Base-by-base conservation (phyloP, 441 rosid genomes). In the Breynia disticha region DNA sequence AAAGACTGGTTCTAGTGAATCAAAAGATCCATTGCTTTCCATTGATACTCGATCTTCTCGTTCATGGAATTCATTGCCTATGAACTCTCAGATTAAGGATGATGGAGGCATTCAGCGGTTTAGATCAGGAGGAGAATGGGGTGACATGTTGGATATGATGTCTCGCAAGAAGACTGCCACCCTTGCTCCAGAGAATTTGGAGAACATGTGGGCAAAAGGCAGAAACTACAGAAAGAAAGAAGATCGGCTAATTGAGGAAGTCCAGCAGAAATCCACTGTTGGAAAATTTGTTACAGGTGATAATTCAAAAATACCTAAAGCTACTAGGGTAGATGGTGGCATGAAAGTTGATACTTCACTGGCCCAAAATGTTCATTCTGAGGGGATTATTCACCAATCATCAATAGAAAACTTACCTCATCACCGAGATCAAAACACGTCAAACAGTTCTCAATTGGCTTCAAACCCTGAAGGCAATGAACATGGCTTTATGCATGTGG, bases 161-260 rank as follows among this genome's bases (percentile, higher is more conserved):
- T 86, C 97, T 38, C 83, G n/a, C 51, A 90, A 88, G 75, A 94
- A 86, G 78, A 80, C 85, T 54, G 88, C 79, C 62, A 82, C 80
- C 42, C 97, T 94, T 72, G 90, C 99, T 48, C 97, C 97, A 11
- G 99, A 90, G 74, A 78, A 94, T 75, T 81, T 94, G 66, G 99
- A 94, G 53, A 90, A 87, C 66, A 73, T 94, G 84, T 94, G 99
- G 99, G 72, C 97, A 16, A 94, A 90, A 76, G 99, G 99, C 71
- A 90, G 86, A 79, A 79, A 87, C 52, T 90, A 90, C 69, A 72
- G 50, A 68, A 80, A 67, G 69, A 87, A 79, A 70, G 84, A 79
- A 57, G 75, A 73, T 63, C 50, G 55, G 59, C 16, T 65, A 52
- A 62, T 46, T 56, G 80, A 83, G 67, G 82, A 71, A 57, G 75